Evolutionary conservation across 371 early-diverging fungal species (phyloP), one percentile per base, ranked within the genome.

Genomic region (Sporodiniella umbellata): DNA sequence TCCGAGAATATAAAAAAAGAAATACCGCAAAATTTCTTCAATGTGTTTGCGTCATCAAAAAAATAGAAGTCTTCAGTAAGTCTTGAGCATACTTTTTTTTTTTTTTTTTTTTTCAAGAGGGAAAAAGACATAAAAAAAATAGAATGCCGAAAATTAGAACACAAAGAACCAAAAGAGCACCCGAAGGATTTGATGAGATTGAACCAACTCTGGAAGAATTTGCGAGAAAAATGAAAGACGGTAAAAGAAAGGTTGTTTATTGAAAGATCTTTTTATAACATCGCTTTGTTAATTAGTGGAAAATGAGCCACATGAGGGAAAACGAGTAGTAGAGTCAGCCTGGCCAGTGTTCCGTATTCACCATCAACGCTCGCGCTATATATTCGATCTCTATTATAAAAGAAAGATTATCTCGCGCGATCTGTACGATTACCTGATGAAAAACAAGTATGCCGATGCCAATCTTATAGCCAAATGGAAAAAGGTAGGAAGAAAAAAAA

Each of bases 271-370:
- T n/a, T n/a, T n/a, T n/a, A n/a, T n/a, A n/a, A 2, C 8, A 6
- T 40, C 40, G 15, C 33, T 39, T 4, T 42, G 4, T 17, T 2
- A 62, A 24, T 21, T 72, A 95, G 98, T 94, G 58, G 98, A 98
- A 63, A 97, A 92, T 72, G 96, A 95, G 55, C 84, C 94, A 1
- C 90, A 90, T 61, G 93, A 95, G 60, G 96, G 95, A 44, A 96
- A 94, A 69, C 90, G 98, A 58, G 92, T 90, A 59, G 88, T 86
- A 7, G 97, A 98, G 75, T 78, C 95, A 21, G 56, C 87, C 21
- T 99, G 99, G 99, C 88, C 93, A 14, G 92, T 99, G 28, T 95
- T 98, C 69, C 88, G 94, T 30, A 77, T 99, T n/a, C 96, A 98
- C 65, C 96, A 98, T 66, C 94, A 97, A 66, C 88, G 99, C 43